Percentiles rank a stretch among this genome's conserved stretches.
Evolutionary conservation across 2,329 filamentous ascomycete genomes (phyloP).

Genomic region (Cladophialophora carrionii): DNA sequence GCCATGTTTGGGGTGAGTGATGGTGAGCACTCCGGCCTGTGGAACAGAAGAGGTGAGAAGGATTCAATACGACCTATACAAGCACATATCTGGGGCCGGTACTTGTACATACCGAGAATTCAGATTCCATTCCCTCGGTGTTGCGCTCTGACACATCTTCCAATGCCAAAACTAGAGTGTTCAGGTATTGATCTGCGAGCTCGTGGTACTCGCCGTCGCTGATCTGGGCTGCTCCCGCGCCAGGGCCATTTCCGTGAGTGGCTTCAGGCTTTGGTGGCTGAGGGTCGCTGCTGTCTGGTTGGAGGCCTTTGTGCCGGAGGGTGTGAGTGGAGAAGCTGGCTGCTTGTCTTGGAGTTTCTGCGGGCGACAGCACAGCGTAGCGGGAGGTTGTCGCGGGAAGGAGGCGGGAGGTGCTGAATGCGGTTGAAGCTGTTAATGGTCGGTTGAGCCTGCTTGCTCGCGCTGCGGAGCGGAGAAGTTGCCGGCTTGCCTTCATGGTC

Average conservation of each 20-base stretch:
- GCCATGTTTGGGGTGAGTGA: constrained; percentile 67
- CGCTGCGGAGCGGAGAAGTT: constrained; percentile 18
- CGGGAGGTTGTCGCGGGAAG: neutral
- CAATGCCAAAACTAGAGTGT: constrained; percentile 60
- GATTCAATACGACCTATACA: neutral
- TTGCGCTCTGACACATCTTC: constrained; percentile 73
- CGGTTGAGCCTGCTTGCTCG: constrained; percentile 8
- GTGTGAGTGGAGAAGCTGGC: constrained; percentile 23
- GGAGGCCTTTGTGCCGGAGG: constrained; percentile 55
- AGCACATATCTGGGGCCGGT: neutral
- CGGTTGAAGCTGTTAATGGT: neutral
- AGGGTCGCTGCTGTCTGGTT: constrained; percentile 63
- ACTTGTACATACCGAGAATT: constrained; percentile 72
- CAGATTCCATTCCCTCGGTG: constrained; percentile 76
- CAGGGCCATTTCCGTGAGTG: constrained; percentile 49
- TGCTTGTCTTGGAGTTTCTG: neutral
- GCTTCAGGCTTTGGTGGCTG: constrained; percentile 47
- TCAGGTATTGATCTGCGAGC: constrained; percentile 74
- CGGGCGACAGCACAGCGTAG: no score
- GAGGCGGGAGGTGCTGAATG: neutral
- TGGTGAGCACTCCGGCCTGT: constrained; percentile 82
- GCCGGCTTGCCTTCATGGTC: constrained; percentile 23
- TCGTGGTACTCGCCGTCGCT: constrained; percentile 74
- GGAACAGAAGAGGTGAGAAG: neutral
- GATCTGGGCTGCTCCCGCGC: constrained; percentile 61